These are phyloP conservation scores for Saccharomyces cerevisiae DNA, from an alignment of 805 yeast genomes.

Conservation along the genomic window DNA sequence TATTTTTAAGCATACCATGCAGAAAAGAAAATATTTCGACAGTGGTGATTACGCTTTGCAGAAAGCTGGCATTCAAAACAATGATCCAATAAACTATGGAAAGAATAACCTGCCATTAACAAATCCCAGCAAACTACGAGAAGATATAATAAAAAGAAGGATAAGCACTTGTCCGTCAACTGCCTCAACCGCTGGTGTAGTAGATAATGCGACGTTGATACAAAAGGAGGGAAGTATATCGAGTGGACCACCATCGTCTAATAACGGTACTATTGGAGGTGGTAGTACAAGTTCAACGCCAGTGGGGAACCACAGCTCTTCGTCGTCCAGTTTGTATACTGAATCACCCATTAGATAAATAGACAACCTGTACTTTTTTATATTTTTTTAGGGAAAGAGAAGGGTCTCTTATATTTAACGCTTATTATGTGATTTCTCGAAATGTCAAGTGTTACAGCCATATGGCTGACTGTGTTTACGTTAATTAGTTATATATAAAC, in stretches of 20 bases:
- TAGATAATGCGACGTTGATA: conserved; percentile 1
- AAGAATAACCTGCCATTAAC: conserved; percentile 20
- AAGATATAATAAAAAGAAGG: conserved; percentile 20
- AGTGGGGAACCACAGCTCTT: background rate
- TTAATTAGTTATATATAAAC: background rate
- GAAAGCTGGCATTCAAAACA: conserved; percentile 40
- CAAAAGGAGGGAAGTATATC: conserved; percentile 23
- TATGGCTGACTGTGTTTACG: background rate
- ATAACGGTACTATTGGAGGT: background rate
- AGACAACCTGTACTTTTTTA: background rate
- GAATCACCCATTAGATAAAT: background rate
- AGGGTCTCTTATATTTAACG: background rate
- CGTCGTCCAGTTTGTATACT: background rate
- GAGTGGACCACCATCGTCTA: conserved; percentile 20
- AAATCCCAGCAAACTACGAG: conserved; percentile 23
- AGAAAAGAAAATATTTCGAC: conserved; percentile 83
- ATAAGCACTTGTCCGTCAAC: conserved; percentile 14
- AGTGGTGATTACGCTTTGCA: conserved; percentile 88
- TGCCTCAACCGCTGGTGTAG: conserved; percentile 10
- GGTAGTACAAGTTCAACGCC: background rate
- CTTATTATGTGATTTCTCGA: background rate
- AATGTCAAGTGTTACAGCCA: background rate
- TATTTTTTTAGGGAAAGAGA: background rate
- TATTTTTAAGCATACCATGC: conserved; percentile 57
- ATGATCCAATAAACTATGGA: conserved; percentile 9